These are phyloP conservation scores for Isabelozyma heimii DNA, from an alignment of 805 yeast species.

Conservation along the genomic window DNA sequence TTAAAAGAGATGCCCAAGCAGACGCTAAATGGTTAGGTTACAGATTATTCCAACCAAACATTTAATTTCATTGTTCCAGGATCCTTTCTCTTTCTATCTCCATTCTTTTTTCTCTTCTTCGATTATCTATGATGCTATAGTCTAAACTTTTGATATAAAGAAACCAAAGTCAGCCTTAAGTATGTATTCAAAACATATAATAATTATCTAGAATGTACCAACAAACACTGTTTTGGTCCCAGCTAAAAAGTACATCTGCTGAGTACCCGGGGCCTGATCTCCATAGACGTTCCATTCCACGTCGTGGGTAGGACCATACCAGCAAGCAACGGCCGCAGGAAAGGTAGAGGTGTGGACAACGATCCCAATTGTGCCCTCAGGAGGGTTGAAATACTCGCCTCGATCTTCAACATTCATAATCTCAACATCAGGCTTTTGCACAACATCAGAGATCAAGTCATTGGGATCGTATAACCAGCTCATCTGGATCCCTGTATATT, in stretches of 20 bases:
- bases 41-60: neutral
- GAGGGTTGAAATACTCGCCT: neutral
- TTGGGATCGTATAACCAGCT: neutral
- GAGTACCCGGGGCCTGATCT: neutral
- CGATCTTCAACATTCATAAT: neutral
- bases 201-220: neutral
- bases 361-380: neutral
- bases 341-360: neutral
- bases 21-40: neutral
- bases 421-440: neutral
- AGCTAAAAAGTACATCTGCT: neutral
- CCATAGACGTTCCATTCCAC: neutral
- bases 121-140: neutral
- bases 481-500: neutral
- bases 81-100: neutral
- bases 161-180: neutral
- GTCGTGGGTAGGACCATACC: conserved; percentile 2
- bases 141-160: no score
- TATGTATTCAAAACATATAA: neutral
- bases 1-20: conserved; percentile 1
- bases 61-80: neutral
- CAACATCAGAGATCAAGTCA: neutral
- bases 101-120: neutral
- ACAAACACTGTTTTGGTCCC: neutral
- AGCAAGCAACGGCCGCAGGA: conserved; percentile 2